Evolutionary conservation across 1,284 basidiomycete species (phyloP).

Genomic region (Rhodotorula sp.): DNA sequence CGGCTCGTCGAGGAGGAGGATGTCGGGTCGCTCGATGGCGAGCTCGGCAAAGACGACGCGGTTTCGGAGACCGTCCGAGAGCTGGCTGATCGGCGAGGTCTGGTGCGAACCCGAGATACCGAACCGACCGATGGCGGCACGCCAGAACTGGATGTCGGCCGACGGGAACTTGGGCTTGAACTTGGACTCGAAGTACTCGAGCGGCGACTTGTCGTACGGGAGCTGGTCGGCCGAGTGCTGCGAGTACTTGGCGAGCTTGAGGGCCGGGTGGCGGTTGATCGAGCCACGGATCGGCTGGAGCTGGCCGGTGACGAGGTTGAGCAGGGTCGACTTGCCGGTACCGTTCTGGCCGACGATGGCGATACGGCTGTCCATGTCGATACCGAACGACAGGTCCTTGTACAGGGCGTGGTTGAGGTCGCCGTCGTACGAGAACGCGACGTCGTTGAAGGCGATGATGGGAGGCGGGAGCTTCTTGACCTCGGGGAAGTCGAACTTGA

Average conservation of each 20-base stretch:
- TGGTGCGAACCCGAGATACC: conserved; percentile 93
- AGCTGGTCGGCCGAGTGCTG: conserved; percentile 99
- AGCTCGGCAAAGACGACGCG: conserved; percentile 89
- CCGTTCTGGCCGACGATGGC: conserved; percentile 99
- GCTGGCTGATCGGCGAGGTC: conserved; percentile 83
- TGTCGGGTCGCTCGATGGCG: conserved; percentile 52
- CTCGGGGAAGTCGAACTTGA: conserved; percentile 96
- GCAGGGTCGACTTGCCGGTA: conserved; percentile 93
- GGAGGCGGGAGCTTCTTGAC: conserved; percentile 90
- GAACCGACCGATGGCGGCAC: conserved; percentile 90
- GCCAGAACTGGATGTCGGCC: conserved; percentile 90
- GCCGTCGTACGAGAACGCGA: conserved; percentile 93
- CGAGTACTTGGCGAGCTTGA: conserved; percentile 87
- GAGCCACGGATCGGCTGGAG: conserved; percentile 81
- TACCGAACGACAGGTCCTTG: conserved; percentile 84
- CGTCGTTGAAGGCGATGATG: conserved; percentile 91
- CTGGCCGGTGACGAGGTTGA: conserved; percentile 86
- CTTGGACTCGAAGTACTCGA: conserved; percentile 87
- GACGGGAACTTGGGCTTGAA: conserved; percentile 87
- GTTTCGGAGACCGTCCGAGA: conserved; percentile 95
- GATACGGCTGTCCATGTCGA: conserved; percentile 93
- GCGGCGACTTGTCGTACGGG: conserved; percentile 85
- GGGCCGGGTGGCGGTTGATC: conserved; percentile 77
- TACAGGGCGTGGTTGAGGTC: conserved; percentile 85
- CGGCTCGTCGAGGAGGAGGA: conserved; percentile 61